phyloP scores from a whole-genome alignment of 2,329 filamentous ascomycete species.

The Dothistroma septosporum region DNA sequence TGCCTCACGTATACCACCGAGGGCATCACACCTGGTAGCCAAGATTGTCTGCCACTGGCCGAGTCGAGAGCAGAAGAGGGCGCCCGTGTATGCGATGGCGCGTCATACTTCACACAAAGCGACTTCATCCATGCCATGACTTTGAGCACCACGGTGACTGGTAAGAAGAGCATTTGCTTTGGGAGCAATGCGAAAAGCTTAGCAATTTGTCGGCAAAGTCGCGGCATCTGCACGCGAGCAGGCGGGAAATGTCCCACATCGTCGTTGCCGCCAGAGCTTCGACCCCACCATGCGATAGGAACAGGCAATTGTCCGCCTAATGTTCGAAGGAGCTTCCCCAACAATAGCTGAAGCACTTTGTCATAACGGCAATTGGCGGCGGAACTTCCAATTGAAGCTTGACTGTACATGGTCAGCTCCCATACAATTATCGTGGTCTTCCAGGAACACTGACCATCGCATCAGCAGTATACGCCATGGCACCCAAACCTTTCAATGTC shows the following conservation, averaged over 20 bases:
- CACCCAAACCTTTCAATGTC: slow-evolving; percentile 47
- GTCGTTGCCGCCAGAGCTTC: background rate
- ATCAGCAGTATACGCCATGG: slow-evolving; percentile 14
- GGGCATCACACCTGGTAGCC: background rate
- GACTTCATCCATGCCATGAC: background rate
- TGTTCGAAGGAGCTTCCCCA: slow-evolving; percentile 3
- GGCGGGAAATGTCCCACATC: background rate
- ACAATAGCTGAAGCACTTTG: slow-evolving; percentile 1
- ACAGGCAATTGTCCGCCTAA: slow-evolving; percentile 19
- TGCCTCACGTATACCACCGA: background rate
- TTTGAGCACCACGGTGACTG: background rate
- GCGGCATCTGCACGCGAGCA: background rate
- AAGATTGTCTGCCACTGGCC: background rate
- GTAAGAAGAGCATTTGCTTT: background rate
- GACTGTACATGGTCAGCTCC: background rate
- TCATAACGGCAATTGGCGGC: slow-evolving; percentile 5
- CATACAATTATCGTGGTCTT: background rate
- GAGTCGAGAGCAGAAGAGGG: background rate
- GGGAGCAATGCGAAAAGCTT: background rate
- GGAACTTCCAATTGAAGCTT: slow-evolving; percentile 1
- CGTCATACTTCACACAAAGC: background rate
- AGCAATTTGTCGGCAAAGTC: background rate
- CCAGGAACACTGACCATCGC: background rate
- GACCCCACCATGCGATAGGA: slow-evolving; percentile 14
- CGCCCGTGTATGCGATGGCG: background rate